phyloP scores from a whole-genome alignment of 352 stramenopile genomes.

The Aphanomyces euteiches region DNA sequence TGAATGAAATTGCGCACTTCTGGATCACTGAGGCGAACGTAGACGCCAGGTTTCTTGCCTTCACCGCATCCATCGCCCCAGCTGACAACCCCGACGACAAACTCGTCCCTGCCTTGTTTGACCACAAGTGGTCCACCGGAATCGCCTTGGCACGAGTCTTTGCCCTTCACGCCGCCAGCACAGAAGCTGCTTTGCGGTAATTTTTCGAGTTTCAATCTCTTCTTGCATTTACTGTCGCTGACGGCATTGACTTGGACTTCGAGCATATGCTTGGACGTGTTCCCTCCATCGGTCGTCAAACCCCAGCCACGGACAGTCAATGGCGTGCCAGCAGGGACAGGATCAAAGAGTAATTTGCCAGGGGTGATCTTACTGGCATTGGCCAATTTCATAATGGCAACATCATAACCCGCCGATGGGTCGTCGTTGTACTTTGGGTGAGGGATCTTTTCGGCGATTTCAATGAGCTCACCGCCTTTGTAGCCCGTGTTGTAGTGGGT shows the following conservation, averaged over 20 bases:
- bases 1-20: not conserved
- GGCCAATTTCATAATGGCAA: constrained; percentile 52
- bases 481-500: constrained; percentile 49
- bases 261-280: constrained; percentile 37
- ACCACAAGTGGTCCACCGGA: constrained; percentile 32
- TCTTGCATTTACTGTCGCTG: constrained; percentile 42
- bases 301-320: constrained; percentile 31
- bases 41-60: constrained; percentile 19
- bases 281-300: constrained; percentile 35
- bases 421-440: constrained; percentile 48
- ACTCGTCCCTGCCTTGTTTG: not conserved
- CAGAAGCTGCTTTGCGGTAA: constrained; percentile 53
- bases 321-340: constrained; percentile 43
- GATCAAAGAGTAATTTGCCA: constrained; percentile 36
- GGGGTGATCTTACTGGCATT: constrained; percentile 39
- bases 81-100: constrained; percentile 37
- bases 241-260: constrained; percentile 45
- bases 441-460: constrained; percentile 41
- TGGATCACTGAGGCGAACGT: not conserved
- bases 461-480: constrained; percentile 46
- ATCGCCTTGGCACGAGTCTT: constrained; percentile 37
- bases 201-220: constrained; percentile 32
- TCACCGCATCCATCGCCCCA: constrained; percentile 32
- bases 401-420: constrained; percentile 49
- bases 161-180: constrained; percentile 36